Percentiles rank a stretch among this genome's conserved stretches.
phyloP scores from a whole-genome alignment of 1,139 yeast genomes.

The Suhomyces ambrosiae region DNA sequence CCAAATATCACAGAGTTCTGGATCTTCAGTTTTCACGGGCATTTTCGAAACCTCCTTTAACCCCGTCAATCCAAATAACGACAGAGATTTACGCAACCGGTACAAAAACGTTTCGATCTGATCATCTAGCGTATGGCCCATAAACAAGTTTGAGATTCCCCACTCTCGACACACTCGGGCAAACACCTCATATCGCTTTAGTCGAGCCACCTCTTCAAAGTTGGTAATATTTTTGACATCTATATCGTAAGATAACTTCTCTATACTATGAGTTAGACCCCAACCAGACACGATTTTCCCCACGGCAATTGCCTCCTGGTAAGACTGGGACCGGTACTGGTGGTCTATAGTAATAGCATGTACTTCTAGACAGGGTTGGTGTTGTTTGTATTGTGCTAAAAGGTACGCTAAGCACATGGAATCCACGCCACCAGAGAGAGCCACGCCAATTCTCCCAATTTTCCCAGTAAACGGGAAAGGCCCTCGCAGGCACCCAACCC shows the following conservation, averaged over 20 bases:
- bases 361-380: conserved; percentile 31
- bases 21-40: conserved; percentile 26
- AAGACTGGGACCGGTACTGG: conserved; percentile 48
- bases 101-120: conserved; percentile 70
- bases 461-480: too few relatives aligned
- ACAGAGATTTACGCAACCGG: conserved; percentile 55
- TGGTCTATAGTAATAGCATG: conserved; percentile 64
- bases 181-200: conserved; percentile 51
- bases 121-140: conserved; percentile 74
- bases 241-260: conserved; percentile 34
- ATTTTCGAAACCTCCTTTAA: conserved; percentile 28
- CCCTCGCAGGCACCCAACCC: too few relatives aligned
- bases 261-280: conserved; percentile 44
- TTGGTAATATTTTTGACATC: conserved; percentile 32
- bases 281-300: conserved; percentile 35
- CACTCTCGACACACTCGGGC: conserved; percentile 32
- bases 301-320: conserved; percentile 49
- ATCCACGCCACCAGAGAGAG: conserved; percentile 83
- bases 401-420: conserved; percentile 68
- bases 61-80: conserved; percentile 60
- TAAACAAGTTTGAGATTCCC: conserved; percentile 38
- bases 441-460: too few relatives aligned
- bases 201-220: conserved; percentile 62
- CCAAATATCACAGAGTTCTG: conserved; percentile 4
- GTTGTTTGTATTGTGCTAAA: conserved; percentile 31